A percentile compares a stretch with the other conserved stretches of the same genome.
Evolutionary conservation across 352 stramenopile genomes (phyloP).

Genomic region (Phytophthora sojae): DNA sequence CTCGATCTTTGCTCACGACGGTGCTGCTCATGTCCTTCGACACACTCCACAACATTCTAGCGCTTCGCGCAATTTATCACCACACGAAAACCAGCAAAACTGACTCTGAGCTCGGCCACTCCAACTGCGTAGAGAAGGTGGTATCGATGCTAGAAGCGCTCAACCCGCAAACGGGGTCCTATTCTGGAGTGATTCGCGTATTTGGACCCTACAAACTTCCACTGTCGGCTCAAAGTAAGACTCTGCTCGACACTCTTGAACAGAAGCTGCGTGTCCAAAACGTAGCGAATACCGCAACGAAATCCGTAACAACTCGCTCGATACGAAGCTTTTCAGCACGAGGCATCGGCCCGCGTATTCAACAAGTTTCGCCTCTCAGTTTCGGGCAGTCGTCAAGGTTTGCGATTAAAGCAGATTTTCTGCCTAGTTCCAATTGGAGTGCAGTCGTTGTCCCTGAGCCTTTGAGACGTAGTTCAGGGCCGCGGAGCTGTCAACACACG

Average conservation of each 20-base stretch:
- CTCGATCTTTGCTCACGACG: constrained; percentile 27
- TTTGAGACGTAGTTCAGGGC: not conserved
- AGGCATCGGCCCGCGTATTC: not conserved
- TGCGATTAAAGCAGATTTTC: not conserved
- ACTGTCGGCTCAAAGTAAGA: constrained; percentile 7
- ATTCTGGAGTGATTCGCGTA: constrained; percentile 17
- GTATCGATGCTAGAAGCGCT: constrained; percentile 1
- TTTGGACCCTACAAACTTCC: constrained; percentile 17
- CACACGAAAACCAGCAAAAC: constrained; percentile 10
- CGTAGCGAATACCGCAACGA: not conserved
- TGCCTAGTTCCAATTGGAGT: not conserved
- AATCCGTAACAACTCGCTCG: not conserved
- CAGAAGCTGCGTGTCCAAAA: constrained; percentile 3
- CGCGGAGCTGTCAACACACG: not conserved
- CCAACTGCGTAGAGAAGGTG: constrained; percentile 1
- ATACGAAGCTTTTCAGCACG: not conserved
- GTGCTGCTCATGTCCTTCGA: constrained; percentile 20
- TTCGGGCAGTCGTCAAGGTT: not conserved
- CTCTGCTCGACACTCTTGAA: not conserved
- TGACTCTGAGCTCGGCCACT: not conserved
- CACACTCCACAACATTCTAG: constrained; percentile 17
- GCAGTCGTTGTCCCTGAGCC: not conserved
- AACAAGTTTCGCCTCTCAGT: not conserved
- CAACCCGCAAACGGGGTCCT: constrained; percentile 8
- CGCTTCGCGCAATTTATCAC: constrained; percentile 23